Conservation (phyloP, 2,329 filamentous ascomycete species). For the Fusarium sacchari region DNA sequence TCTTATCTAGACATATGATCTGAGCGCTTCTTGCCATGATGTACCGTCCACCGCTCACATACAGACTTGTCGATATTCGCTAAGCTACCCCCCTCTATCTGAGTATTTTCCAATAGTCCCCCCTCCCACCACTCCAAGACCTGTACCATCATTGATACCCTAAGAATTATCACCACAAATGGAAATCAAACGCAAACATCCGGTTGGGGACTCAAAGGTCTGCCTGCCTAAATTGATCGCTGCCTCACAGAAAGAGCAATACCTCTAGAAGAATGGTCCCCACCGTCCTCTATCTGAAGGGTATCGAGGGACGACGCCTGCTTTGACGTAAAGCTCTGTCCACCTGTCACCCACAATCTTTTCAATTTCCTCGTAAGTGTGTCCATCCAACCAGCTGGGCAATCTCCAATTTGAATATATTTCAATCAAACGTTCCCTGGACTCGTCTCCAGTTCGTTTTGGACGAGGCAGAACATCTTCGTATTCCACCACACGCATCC, state of each 20-base stretch:
- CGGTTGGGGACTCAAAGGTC: background rate
- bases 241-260: background rate
- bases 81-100: background rate
- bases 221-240: background rate
- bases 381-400: background rate
- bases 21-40: background rate
- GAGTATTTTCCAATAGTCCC: background rate
- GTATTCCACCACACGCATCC: background rate
- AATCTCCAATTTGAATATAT: background rate
- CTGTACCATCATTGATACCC: too few species aligned
- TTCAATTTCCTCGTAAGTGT: background rate
- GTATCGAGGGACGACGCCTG: background rate
- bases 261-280: accelerated
- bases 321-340: background rate
- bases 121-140: too few species aligned
- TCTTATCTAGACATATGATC: background rate
- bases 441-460: too few species aligned
- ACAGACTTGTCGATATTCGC: background rate
- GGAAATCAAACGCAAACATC: background rate
- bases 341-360: background rate
- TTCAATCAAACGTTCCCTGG: too few species aligned
- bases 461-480: background rate
- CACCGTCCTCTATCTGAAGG: background rate
- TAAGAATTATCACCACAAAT: too few species aligned
- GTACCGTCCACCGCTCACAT: background rate